A percentile compares a stretch with the other conserved stretches of the same genome.
phyloP scores from a whole-genome alignment of 2,329 filamentous ascomycete species.

The Didymella pomorum region DNA sequence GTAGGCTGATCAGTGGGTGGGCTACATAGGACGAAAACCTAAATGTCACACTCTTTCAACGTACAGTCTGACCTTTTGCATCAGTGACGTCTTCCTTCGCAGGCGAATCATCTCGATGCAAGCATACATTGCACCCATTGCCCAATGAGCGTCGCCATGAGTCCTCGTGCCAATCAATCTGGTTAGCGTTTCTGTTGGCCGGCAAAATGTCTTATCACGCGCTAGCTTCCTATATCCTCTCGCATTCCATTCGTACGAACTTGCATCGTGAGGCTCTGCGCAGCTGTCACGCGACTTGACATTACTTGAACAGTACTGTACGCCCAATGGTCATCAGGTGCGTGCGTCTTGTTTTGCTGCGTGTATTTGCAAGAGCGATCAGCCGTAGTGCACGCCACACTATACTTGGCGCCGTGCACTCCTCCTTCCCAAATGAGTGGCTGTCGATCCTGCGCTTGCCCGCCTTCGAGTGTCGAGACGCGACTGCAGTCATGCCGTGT shows the following conservation, averaged over 20 bases:
- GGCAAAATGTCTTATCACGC: slow-evolving; percentile 34
- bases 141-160: slow-evolving; percentile 30
- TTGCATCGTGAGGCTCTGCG: slow-evolving; percentile 13
- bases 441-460: background rate
- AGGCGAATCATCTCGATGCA: background rate
- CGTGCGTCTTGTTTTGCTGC: background rate
- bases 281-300: background rate
- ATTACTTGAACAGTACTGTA: background rate
- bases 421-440: slow-evolving; percentile 1
- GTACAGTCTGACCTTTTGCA: background rate
- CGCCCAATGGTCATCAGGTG: slow-evolving; percentile 17
- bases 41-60: slow-evolving; percentile 49
- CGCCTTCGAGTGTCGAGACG: background rate
- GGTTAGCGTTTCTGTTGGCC: slow-evolving; percentile 28
- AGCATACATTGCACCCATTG: background rate
- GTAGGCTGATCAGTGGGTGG: slow-evolving; percentile 11
- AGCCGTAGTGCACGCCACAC: slow-evolving; percentile 11
- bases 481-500: background rate
- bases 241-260: slow-evolving; percentile 21
- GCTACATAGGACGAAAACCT: slow-evolving; percentile 46
- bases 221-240: slow-evolving; percentile 13
- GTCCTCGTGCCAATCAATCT: slow-evolving; percentile 28
- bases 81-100: background rate
- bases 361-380: background rate
- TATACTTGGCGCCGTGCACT: slow-evolving; percentile 11